phyloP scores from a whole-genome alignment of 1,139 yeast genomes.

The Dujonia santamariae region DNA sequence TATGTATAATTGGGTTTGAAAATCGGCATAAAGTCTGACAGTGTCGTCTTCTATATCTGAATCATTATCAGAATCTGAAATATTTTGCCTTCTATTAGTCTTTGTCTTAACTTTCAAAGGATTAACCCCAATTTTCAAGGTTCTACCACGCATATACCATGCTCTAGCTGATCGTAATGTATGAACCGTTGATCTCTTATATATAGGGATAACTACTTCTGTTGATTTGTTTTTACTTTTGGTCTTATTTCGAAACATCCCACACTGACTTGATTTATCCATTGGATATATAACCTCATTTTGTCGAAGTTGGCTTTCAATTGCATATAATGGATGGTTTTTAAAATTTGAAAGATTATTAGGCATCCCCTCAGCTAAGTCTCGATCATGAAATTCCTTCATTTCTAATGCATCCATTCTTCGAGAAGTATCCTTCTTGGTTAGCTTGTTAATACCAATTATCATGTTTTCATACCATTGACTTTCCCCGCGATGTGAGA shows the following conservation, averaged over 20 bases:
- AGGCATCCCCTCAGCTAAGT: constrained; percentile 84
- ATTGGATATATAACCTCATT: constrained; percentile 73
- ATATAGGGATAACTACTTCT: constrained; percentile 53
- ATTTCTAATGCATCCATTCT: constrained; percentile 67
- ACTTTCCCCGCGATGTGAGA: constrained; percentile 53
- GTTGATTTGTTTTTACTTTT: constrained; percentile 21
- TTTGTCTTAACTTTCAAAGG: constrained; percentile 49
- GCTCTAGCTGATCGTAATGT: constrained; percentile 69
- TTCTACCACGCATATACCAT: constrained; percentile 84
- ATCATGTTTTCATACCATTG: constrained; percentile 60
- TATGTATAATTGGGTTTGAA: constrained; percentile 67
- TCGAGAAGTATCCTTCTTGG: constrained; percentile 30
- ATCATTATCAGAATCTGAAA: constrained; percentile 19
- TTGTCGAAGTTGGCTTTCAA: constrained; percentile 69
- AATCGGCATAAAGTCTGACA: constrained; percentile 65
- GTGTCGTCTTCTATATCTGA: constrained; percentile 49
- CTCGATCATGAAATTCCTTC: constrained; percentile 64
- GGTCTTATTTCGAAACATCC: constrained; percentile 52
- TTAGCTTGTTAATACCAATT: constrained; percentile 24
- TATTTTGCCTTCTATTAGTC: background rate
- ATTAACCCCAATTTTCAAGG: constrained; percentile 65
- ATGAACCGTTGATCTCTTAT: constrained; percentile 62
- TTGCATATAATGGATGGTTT: constrained; percentile 82
- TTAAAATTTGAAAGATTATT: constrained; percentile 77
- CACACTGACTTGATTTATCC: constrained; percentile 57